Conservation (phyloP, 106 monocot genomes). For the Amphibolis antarctica region DNA sequence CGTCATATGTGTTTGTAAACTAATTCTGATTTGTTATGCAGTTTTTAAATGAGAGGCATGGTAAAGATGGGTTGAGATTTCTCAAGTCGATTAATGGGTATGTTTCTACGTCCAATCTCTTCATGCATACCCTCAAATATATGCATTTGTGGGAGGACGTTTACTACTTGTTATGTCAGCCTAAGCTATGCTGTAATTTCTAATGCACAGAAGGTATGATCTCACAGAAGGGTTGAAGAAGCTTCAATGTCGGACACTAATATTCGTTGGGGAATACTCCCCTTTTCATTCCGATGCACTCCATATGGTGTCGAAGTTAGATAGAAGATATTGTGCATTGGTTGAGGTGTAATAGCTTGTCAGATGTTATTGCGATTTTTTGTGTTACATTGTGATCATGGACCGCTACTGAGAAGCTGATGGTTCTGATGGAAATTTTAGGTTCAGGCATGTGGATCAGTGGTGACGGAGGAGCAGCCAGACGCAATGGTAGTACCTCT, state of each 20-base stretch:
- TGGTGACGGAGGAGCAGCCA: slow-evolving; percentile 79
- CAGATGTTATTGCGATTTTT: neutral
- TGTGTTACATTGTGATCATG: too few relatives aligned
- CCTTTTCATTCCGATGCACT: slow-evolving; percentile 60
- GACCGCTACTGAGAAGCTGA: neutral
- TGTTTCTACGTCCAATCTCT: neutral
- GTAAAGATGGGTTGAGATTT: slow-evolving; percentile 43
- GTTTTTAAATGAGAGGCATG: slow-evolving; percentile 50
- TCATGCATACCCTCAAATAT: neutral
- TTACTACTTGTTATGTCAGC: neutral
- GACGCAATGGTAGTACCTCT: slow-evolving; percentile 62
- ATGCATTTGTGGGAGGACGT: neutral
- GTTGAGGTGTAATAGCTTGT: slow-evolving; percentile 37
- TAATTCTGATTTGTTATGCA: slow-evolving; percentile 10
- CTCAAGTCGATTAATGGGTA: slow-evolving; percentile 66
- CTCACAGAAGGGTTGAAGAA: slow-evolving; percentile 39
- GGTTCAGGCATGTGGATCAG: slow-evolving; percentile 61
- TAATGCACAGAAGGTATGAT: slow-evolving; percentile 48
- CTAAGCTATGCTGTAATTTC: neutral
- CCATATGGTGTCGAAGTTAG: slow-evolving; percentile 55
- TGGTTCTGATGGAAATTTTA: neutral
- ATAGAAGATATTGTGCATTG: slow-evolving; percentile 61
- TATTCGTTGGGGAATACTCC: slow-evolving; percentile 67
- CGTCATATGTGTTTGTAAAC: neutral
- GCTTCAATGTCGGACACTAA: slow-evolving; percentile 42